A percentile compares a stretch with the other conserved stretches of the same genome.
These are phyloP conservation scores for Aspergillus conjunctus DNA, from an alignment of 495 filamentous ascomycete species.

Conservation along the genomic window DNA sequence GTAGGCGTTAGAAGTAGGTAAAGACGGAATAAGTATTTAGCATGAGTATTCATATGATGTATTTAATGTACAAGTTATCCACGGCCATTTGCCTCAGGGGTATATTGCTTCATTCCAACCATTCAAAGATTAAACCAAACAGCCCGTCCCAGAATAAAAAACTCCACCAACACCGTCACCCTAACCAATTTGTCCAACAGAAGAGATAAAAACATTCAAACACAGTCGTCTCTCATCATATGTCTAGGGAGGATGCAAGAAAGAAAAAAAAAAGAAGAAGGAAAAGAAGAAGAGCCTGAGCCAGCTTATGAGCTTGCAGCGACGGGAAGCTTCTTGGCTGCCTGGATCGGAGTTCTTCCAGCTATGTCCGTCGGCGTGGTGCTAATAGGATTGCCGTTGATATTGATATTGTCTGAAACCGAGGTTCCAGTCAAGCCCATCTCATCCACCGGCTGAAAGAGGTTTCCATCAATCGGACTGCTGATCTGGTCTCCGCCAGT, in stretches of 20 bases:
- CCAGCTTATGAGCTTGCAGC: constrained; percentile 22
- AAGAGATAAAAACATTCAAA: constrained; percentile 6
- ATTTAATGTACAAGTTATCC: constrained; percentile 14
- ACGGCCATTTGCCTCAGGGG: constrained; percentile 6
- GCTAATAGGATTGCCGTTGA: background rate
- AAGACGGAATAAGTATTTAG: background rate
- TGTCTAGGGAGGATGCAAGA: constrained; percentile 2
- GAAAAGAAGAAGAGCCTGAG: background rate
- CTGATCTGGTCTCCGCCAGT: constrained; percentile 36
- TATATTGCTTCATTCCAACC: constrained; percentile 14
- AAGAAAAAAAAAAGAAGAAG: constrained; percentile 5
- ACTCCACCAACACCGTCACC: constrained; percentile 17
- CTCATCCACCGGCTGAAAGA: constrained; percentile 40
- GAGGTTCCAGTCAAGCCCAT: constrained; percentile 27
- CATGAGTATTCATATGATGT: constrained; percentile 1
- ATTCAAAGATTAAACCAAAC: constrained; percentile 8
- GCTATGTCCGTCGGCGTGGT: constrained; percentile 19
- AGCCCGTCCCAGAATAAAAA: background rate
- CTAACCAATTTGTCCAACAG: constrained; percentile 7
- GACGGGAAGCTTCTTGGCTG: constrained; percentile 31
- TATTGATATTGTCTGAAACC: constrained; percentile 16
- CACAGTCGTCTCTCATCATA: constrained; percentile 15
- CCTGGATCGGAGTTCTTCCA: constrained; percentile 31
- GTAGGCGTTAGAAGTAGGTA: background rate
- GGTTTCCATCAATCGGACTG: constrained; percentile 32